Conservation (phyloP, 208 protist genomes). For the Acanthamoeba healyi region DNA sequence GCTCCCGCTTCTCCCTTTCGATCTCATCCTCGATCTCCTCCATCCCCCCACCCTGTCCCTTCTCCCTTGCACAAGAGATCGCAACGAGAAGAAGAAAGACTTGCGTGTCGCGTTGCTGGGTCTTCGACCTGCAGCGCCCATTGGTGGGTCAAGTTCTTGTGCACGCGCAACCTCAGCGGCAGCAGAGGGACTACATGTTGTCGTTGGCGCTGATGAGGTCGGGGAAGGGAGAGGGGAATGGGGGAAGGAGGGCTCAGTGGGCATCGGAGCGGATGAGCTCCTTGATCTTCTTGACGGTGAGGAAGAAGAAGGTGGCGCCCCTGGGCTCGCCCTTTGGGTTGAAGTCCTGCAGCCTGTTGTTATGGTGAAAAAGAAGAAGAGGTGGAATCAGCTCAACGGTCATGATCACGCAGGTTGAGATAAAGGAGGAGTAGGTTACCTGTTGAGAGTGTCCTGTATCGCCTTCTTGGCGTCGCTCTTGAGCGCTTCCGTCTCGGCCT, state of each 20-base stretch:
- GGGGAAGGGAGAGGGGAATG: not conserved
- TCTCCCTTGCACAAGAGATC: not conserved
- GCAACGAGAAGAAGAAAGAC: too few species aligned
- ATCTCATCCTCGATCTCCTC: constrained; percentile 34
- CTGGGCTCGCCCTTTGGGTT: constrained; percentile 8
- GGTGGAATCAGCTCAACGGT: too few species aligned
- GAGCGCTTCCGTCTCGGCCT: constrained; percentile 17
- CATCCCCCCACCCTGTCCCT: not conserved
- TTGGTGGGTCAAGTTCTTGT: not conserved
- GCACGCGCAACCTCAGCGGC: too few species aligned
- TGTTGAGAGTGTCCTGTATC: constrained; percentile 55
- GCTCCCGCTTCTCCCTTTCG: constrained; percentile 7
- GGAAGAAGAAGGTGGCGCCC: constrained; percentile 38
- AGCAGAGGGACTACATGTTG: not conserved
- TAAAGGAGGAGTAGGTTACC: not conserved
- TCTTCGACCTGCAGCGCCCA: too few species aligned
- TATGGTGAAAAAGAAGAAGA: too few species aligned
- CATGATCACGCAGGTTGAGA: too few species aligned
- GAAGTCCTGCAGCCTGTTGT: constrained; percentile 54
- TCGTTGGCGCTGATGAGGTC: not conserved
- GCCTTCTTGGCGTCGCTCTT: not conserved
- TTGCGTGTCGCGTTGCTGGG: not conserved
- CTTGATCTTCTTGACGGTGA: constrained; percentile 74
- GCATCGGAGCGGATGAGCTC: constrained; percentile 20
- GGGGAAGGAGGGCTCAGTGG: not conserved